phyloP scores from a whole-genome alignment of 2,329 filamentous ascomycete genomes.

The Cadophora luteo-olivacea region DNA sequence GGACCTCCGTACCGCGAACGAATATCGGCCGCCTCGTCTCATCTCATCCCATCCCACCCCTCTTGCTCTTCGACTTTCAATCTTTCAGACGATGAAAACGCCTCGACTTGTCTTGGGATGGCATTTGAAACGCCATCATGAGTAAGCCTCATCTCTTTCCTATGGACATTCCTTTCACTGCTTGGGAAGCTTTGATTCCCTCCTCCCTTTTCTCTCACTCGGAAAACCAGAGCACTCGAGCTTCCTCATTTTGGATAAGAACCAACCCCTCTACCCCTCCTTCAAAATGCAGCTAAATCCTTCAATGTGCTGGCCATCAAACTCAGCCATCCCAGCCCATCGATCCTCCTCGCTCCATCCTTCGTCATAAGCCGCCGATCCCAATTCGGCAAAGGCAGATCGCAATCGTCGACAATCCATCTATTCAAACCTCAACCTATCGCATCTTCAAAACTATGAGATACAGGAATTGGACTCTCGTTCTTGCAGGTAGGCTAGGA shows the following conservation, averaged over 20 bases:
- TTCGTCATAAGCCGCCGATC: constrained; percentile 2
- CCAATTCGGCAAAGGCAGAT: constrained; percentile 8
- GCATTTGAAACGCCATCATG: neutral
- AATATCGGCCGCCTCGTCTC: too few species aligned
- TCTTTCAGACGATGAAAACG: neutral
- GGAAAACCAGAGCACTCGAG: neutral
- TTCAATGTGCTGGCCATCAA: neutral
- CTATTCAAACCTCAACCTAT: neutral
- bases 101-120: neutral
- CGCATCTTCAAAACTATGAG: neutral
- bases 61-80: too few species aligned
- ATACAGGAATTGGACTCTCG: neutral
- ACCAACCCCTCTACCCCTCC: neutral
- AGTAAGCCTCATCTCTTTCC: neutral
- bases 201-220: too few species aligned
- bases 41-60: too few species aligned
- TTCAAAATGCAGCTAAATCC: too few species aligned
- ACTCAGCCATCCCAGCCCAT: neutral
- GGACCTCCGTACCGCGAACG: neutral
- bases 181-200: neutral
- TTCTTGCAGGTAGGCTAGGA: neutral
- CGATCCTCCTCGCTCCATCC: constrained; percentile 1
- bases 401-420: neutral
- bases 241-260: neutral
- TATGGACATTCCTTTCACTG: neutral